Conservation (phyloP, 768 basidiomycete genomes). For the Megacollybia marginata region DNA sequence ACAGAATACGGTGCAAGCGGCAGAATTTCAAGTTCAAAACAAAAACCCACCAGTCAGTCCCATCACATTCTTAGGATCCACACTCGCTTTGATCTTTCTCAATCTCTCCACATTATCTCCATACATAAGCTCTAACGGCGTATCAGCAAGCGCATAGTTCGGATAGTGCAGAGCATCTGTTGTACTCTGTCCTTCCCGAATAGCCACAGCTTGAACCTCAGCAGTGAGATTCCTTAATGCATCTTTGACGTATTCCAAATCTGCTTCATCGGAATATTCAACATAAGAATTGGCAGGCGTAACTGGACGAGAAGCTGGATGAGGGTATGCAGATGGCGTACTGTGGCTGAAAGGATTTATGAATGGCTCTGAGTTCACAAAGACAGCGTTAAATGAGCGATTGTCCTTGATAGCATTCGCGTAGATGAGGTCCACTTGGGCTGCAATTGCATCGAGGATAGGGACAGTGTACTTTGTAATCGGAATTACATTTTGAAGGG, state of each 20-base stretch:
- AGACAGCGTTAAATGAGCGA: neutral
- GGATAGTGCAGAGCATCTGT: conserved; percentile 24
- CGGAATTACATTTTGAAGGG: neutral
- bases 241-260: conserved; percentile 21
- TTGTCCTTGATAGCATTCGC: conserved; percentile 12
- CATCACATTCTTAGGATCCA: conserved; percentile 38
- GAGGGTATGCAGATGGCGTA: conserved; percentile 12
- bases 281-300: conserved; percentile 26
- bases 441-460: conserved; percentile 17
- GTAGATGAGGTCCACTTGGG: conserved; percentile 17
- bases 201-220: conserved; percentile 19
- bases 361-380: conserved; percentile 22
- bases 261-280: conserved; percentile 23
- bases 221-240: conserved; percentile 20
- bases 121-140: conserved; percentile 30
- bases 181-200: conserved; percentile 17
- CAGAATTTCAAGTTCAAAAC: too few relatives aligned
- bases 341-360: conserved; percentile 21
- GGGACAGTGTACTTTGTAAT: neutral
- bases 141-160: conserved; percentile 33
- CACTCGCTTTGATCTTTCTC: conserved; percentile 18
- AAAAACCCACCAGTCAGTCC: conserved; percentile 37
- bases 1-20: too few relatives aligned
- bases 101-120: conserved; percentile 25
- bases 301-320: conserved; percentile 22